Conservation (phyloP, 2,329 filamentous ascomycete species). For the Helotiales sp. region DNA sequence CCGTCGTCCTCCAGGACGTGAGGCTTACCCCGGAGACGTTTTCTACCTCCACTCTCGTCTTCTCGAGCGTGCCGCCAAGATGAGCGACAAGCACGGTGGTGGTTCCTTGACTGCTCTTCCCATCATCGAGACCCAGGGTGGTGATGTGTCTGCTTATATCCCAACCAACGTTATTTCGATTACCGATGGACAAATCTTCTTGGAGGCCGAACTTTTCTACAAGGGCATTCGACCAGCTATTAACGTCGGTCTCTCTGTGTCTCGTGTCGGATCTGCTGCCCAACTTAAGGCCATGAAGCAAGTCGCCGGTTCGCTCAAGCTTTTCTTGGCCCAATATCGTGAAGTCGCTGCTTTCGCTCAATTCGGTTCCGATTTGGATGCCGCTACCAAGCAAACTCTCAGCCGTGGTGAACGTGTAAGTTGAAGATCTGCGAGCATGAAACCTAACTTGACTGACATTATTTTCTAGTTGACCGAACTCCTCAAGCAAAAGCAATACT, state of each 20-base stretch:
- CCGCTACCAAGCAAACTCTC: constrained; percentile 97
- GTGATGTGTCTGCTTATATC: constrained; percentile 99
- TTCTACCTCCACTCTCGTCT: constrained; percentile 99
- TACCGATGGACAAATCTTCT: constrained; percentile 99
- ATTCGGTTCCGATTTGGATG: constrained; percentile 99
- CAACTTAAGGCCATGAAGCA: constrained; percentile 99
- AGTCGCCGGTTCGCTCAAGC: constrained; percentile 98
- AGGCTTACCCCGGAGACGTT: constrained; percentile 98
- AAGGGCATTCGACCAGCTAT: constrained; percentile 99
- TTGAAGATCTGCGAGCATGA: constrained; percentile 32
- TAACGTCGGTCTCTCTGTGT: constrained; percentile 99
- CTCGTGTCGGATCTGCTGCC: constrained; percentile 98
- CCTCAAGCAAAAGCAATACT: constrained; percentile 99
- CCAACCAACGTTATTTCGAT: constrained; percentile 99
- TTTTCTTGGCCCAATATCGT: constrained; percentile 99
- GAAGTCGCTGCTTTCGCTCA: constrained; percentile 99
- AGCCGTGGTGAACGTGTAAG: constrained; percentile 95
- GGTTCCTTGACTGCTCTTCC: constrained; percentile 97
- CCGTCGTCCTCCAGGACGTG: constrained; percentile 96
- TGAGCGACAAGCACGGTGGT: constrained; percentile 92
- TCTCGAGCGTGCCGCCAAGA: constrained; percentile 98
- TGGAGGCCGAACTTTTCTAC: constrained; percentile 99
- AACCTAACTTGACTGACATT: constrained; percentile 20
- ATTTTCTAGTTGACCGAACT: constrained; percentile 77
- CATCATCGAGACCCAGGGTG: constrained; percentile 99